These are phyloP conservation scores for Xylaria grammica DNA, from an alignment of 495 filamentous ascomycete genomes.

Conservation along the genomic window DNA sequence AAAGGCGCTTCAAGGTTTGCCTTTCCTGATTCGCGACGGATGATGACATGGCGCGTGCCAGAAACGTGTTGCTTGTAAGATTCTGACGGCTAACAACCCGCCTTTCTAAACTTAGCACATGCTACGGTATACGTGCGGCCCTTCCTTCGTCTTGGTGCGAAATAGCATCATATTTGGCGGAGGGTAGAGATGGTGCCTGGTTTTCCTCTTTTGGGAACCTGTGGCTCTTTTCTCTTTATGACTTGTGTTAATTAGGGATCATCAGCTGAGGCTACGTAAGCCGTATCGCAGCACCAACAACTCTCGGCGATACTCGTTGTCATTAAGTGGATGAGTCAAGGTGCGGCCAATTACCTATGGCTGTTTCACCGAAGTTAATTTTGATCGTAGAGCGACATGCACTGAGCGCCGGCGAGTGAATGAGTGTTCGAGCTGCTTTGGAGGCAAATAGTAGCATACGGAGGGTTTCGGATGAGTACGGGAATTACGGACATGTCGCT, in stretches of 20 bases:
- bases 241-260: constrained; percentile 14
- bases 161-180: no score
- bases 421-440: background rate
- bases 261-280: constrained; percentile 24
- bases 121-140: no score
- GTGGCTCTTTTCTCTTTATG: no score
- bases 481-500: constrained; percentile 1
- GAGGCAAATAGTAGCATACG: background rate
- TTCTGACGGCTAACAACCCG: no score
- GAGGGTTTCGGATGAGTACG: constrained; percentile 1
- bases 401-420: background rate
- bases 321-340: constrained; percentile 13
- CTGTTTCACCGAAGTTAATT: constrained; percentile 10
- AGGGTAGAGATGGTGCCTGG: no score
- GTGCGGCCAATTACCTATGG: constrained; percentile 4
- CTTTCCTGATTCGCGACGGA: no score
- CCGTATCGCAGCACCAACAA: background rate
- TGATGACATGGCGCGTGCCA: no score
- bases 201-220: no score
- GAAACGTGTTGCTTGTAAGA: no score
- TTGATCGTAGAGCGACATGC: background rate
- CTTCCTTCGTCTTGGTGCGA: no score
- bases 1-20: no score
- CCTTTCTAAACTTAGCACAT: no score
- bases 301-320: constrained; percentile 2